phyloP scores from a whole-genome alignment of 345 rosid genomes.

The Trapa incisa region DNA sequence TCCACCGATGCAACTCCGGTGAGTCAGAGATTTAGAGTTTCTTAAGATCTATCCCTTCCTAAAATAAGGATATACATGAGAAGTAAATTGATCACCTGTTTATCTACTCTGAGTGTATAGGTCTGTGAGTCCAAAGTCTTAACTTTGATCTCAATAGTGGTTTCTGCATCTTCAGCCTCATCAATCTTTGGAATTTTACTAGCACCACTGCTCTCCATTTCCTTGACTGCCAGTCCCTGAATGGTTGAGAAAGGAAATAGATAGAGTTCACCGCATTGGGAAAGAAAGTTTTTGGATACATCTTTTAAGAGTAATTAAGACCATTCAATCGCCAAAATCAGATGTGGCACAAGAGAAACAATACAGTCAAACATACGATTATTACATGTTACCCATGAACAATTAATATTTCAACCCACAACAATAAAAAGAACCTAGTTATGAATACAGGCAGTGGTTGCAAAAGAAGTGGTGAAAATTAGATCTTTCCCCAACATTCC shows the following conservation, averaged over 20 bases:
- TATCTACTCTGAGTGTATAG: constrained; percentile 58
- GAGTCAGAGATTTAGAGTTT: not conserved
- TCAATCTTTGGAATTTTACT: constrained; percentile 16
- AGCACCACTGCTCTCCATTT: constrained; percentile 35
- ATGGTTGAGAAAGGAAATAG: not conserved
- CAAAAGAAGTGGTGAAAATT: not conserved
- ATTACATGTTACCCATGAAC: not conserved
- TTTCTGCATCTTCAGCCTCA: constrained; percentile 36
- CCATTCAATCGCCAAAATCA: not conserved
- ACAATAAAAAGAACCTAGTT: too few species aligned
- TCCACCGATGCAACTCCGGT: too few species aligned
- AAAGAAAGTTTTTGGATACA: not conserved
- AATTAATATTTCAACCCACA: too few species aligned
- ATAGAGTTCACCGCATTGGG: too few species aligned
- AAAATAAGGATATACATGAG: not conserved
- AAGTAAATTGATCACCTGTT: constrained; percentile 31
- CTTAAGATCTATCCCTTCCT: not conserved
- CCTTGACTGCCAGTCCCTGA: constrained; percentile 11
- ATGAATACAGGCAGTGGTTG: too few species aligned
- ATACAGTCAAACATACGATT: not conserved
- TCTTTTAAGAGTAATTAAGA: too few species aligned
- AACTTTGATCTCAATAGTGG: constrained; percentile 54
- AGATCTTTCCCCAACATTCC: not conserved
- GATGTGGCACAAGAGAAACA: not conserved
- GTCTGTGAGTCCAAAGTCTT: constrained; percentile 70